A percentile compares a stretch with the other conserved stretches of the same genome.
Conservation (phyloP, 306 rosid species). For the Cucumis melo region DNA sequence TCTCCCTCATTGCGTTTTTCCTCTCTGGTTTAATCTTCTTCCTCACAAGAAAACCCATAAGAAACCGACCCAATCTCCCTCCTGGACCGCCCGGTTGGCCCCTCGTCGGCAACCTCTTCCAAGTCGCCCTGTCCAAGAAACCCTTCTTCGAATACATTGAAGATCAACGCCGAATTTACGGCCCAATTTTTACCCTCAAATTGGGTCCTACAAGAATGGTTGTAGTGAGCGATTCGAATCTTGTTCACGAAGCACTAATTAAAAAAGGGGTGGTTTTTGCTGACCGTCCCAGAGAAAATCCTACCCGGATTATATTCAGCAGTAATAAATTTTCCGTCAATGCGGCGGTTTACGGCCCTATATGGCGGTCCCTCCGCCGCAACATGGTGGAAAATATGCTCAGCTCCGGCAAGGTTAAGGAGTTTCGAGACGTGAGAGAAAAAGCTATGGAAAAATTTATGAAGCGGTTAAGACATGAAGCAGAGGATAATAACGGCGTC, state of each 20-base stretch:
- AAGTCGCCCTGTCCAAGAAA: conserved; percentile 54
- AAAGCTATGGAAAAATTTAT: conserved; percentile 58
- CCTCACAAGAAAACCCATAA: conserved; percentile 25
- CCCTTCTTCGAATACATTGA: conserved; percentile 46
- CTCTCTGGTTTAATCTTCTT: conserved; percentile 38
- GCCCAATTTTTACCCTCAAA: conserved; percentile 61
- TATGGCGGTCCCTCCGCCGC: conserved; percentile 61
- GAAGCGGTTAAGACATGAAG: conserved; percentile 31
- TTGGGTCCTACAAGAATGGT: conserved; percentile 72
- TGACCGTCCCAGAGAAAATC: conserved; percentile 58
- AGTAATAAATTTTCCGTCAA: conserved; percentile 70
- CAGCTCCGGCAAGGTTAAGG: conserved; percentile 46
- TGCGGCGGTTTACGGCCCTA: conserved; percentile 60
- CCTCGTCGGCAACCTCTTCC: conserved; percentile 78
- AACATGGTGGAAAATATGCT: conserved; percentile 99
- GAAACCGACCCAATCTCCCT: conserved; percentile 39
- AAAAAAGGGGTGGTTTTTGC: conserved; percentile 49
- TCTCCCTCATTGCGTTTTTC: conserved; percentile 24
- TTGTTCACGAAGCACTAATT: conserved; percentile 57
- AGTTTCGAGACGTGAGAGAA: conserved; percentile 42
- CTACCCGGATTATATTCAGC: conserved; percentile 68
- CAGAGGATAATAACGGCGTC: conserved; percentile 35
- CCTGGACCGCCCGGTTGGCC: conserved; percentile 98
- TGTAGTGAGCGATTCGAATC: conserved; percentile 40
- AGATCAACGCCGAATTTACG: conserved; percentile 24